Evolutionary conservation across 169 alveolate genomes (phyloP).

Genomic region (Plasmodium berghei): DNA sequence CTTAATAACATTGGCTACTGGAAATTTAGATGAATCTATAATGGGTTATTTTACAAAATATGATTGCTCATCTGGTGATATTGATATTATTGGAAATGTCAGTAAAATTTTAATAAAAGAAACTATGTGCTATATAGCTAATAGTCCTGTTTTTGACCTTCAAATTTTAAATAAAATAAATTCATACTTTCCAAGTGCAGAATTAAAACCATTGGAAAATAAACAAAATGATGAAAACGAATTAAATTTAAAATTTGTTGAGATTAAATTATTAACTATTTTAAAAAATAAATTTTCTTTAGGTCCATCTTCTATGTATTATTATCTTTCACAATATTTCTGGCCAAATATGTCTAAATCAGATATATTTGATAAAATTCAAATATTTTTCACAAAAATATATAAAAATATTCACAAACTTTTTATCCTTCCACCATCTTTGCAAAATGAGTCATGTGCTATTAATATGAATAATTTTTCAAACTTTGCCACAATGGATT

Average conservation of each 20-base stretch:
- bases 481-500: slow-evolving; percentile 29
- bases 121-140: slow-evolving; percentile 61
- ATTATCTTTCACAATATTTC: slow-evolving; percentile 45
- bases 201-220: slow-evolving; percentile 60
- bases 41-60: slow-evolving; percentile 92
- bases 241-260: slow-evolving; percentile 37
- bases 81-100: slow-evolving; percentile 92
- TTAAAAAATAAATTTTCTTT: slow-evolving; percentile 51
- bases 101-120: slow-evolving; percentile 80
- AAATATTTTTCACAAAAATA: slow-evolving; percentile 36
- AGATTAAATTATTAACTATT: slow-evolving; percentile 50
- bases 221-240: slow-evolving; percentile 73
- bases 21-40: slow-evolving; percentile 87
- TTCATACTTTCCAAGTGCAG: slow-evolving; percentile 61
- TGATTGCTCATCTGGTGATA: slow-evolving; percentile 93
- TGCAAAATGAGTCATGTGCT: slow-evolving; percentile 46
- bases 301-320: slow-evolving; percentile 65
- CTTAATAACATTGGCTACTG: slow-evolving; percentile 76
- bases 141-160: slow-evolving; percentile 39
- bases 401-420: slow-evolving; percentile 57
- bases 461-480: slow-evolving; percentile 3
- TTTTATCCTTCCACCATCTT: slow-evolving; percentile 58
- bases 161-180: slow-evolving; percentile 35
- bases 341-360: slow-evolving; percentile 39
- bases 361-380: slow-evolving; percentile 18